phyloP scores from a whole-genome alignment of 2,329 filamentous ascomycete species.

The Macrophomina tecta region DNA sequence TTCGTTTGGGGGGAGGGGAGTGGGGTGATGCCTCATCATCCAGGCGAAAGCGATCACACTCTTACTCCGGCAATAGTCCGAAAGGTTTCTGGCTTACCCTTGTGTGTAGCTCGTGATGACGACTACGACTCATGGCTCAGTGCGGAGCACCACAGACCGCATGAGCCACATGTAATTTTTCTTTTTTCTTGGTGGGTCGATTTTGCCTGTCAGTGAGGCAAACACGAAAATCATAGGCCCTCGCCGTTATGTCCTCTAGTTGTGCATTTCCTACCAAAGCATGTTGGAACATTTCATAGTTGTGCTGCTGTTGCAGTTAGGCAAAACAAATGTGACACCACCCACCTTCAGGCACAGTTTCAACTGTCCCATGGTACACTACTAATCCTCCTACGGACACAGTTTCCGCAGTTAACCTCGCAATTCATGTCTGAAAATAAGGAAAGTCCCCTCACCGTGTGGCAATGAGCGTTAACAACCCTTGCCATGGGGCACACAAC shows the following conservation, averaged over 20 bases:
- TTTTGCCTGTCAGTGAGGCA: no score
- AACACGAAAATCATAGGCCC: neutral
- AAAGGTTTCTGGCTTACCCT: no score
- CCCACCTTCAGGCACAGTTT: neutral
- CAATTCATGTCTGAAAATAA: neutral
- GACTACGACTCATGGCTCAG: neutral
- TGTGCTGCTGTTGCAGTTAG: neutral
- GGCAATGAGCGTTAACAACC: neutral
- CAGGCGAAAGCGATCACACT: no score
- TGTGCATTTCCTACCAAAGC: neutral
- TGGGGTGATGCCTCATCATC: no score
- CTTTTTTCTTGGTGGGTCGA: no score
- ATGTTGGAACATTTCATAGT: neutral
- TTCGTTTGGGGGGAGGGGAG: no score
- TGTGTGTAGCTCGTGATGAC: neutral
- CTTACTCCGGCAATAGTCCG: no score
- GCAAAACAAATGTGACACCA: constrained; percentile 13
- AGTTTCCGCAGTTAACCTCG: neutral
- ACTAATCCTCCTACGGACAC: neutral
- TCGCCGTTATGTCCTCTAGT: neutral
- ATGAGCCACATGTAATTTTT: neutral
- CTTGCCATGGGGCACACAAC: no score
- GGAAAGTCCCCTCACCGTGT: neutral
- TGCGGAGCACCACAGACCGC: neutral
- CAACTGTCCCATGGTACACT: neutral